These are phyloP conservation scores for Kickxella alabastrina DNA, from an alignment of 192 early-diverging fungal genomes.

Conservation along the genomic window DNA sequence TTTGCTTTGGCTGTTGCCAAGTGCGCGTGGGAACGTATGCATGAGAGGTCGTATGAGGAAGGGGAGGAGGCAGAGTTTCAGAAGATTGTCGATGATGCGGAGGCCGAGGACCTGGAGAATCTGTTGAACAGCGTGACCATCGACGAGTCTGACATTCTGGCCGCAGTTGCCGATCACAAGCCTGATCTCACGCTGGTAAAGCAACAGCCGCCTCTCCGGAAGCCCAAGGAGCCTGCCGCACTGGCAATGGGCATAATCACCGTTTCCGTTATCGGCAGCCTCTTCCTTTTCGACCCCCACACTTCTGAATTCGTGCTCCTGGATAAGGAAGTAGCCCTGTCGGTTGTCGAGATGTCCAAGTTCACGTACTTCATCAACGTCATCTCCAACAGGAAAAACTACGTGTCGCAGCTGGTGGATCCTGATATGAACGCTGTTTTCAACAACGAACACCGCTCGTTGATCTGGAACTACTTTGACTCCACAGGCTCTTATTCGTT, in stretches of 20 bases:
- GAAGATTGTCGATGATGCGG: constrained; percentile 23
- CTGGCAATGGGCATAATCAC: constrained; percentile 51
- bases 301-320: constrained; percentile 56
- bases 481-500: constrained; percentile 65
- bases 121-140: constrained; percentile 35
- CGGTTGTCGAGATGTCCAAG: constrained; percentile 32
- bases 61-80: constrained; percentile 24
- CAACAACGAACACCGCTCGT: constrained; percentile 62
- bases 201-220: constrained; percentile 21
- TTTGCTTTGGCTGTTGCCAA: constrained; percentile 38
- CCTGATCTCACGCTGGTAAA: no score
- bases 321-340: constrained; percentile 40
- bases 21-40: constrained; percentile 45
- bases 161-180: constrained; percentile 2
- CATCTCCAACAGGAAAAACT: constrained; percentile 39
- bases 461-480: constrained; percentile 81
- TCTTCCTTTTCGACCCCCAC: constrained; percentile 65
- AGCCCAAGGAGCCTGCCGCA: constrained; percentile 23
- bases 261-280: constrained; percentile 50
- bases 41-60: constrained; percentile 17
- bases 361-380: constrained; percentile 58
- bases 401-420: constrained; percentile 59
- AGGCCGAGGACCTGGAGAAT: constrained; percentile 34
- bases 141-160: constrained; percentile 20
- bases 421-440: constrained; percentile 77